Evolutionary conservation across 1,284 basidiomycete species (phyloP).

Genomic region (Naganishia albida): DNA sequence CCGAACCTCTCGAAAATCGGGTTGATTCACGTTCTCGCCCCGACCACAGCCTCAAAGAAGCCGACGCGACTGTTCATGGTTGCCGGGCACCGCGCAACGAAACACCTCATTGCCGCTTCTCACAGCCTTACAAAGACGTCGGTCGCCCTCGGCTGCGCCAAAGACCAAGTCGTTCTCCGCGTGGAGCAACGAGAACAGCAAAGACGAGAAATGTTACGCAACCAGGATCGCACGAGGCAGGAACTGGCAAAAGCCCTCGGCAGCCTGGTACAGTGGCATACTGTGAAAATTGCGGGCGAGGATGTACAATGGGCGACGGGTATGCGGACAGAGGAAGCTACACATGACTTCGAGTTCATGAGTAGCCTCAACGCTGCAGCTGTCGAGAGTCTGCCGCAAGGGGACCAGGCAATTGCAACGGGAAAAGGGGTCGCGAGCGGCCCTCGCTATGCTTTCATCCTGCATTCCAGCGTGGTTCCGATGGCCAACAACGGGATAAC

Average conservation of each 20-base stretch:
- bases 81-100: slow-evolving; percentile 71
- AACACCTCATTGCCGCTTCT: slow-evolving; percentile 63
- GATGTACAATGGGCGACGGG: slow-evolving; percentile 4
- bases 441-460: slow-evolving; percentile 19
- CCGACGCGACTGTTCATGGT: slow-evolving; percentile 76
- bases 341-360: slow-evolving; percentile 50
- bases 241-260: slow-evolving; percentile 69
- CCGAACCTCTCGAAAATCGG: slow-evolving; percentile 46
- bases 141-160: slow-evolving; percentile 66
- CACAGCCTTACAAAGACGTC: slow-evolving; percentile 61
- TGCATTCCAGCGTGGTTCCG: slow-evolving; percentile 24
- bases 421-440: neutral
- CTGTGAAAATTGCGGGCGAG: neutral
- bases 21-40: slow-evolving; percentile 52
- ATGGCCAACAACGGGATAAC: slow-evolving; percentile 23
- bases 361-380: slow-evolving; percentile 18
- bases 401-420: neutral
- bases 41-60: slow-evolving; percentile 51
- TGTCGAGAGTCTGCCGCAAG: neutral
- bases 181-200: slow-evolving; percentile 69
- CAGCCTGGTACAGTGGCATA: slow-evolving; percentile 54
- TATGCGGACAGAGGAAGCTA: slow-evolving; percentile 36
- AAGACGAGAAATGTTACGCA: slow-evolving; percentile 64
- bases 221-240: slow-evolving; percentile 64
- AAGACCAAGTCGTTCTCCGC: slow-evolving; percentile 65